phyloP scores from a whole-genome alignment of 1,139 yeast species.

The Protomyces arabidopsidicola region DNA sequence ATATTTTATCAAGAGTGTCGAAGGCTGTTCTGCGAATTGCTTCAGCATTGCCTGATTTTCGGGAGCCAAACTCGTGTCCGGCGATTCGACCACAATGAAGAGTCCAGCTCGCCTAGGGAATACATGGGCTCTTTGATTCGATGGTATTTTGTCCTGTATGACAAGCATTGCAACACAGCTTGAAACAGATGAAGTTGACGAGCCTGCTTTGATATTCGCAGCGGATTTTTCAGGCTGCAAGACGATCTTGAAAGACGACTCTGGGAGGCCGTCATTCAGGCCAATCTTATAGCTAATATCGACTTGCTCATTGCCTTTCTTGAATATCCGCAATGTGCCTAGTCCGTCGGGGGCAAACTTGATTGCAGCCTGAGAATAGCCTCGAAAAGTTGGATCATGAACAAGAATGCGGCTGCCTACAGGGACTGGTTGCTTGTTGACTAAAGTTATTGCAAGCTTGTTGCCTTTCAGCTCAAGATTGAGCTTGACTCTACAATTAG shows the following conservation, averaged over 20 bases:
- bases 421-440: neutral
- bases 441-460: neutral
- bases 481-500: slow-evolving; percentile 9
- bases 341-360: neutral
- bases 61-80: neutral
- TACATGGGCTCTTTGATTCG: neutral
- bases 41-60: too few species aligned
- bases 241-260: neutral
- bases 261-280: too few species aligned
- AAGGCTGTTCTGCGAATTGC: neutral
- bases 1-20: neutral
- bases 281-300: too few species aligned
- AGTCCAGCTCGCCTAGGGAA: neutral
- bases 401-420: neutral
- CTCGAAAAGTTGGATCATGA: neutral
- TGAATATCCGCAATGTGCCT: too few species aligned
- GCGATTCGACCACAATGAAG: slow-evolving; percentile 5
- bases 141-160: slow-evolving; percentile 6
- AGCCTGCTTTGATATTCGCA: neutral
- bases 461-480: neutral
- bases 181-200: neutral
- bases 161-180: slow-evolving; percentile 1
- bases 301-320: too few species aligned
- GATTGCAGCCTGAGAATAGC: neutral
- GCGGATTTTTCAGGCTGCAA: neutral